Base-by-base conservation (phyloP, 371 early-diverging fungal species). In the Entomophthora muscae region DNA sequence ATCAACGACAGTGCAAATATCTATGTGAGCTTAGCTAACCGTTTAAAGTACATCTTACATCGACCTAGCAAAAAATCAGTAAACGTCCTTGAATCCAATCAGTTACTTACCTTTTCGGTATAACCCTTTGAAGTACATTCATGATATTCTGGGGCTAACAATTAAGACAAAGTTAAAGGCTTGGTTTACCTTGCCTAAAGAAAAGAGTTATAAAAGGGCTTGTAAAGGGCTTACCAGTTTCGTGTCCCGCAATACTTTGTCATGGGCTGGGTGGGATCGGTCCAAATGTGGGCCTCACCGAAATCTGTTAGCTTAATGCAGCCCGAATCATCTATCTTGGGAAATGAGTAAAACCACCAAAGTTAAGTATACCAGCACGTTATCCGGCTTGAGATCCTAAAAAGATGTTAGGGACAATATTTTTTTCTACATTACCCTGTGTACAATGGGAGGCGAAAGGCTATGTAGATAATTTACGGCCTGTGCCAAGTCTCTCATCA, bases 101-200 rank as follows among this genome's bases (percentile, higher is more conserved):
- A 7, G 51, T 12, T 51, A n/a, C 22, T 57, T 57, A 57, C 58
- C 31, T 57, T 57, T 57, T 57, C 58, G 21, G 58, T 57, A 28
- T 57, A 57, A 2, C 58, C 58, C 10, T 57, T 28, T 13, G 29
- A 17, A 2, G 12, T 57, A 57, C 58, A 57, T 2, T 27, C 26
- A 31, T 57, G 31, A 57, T 57, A 57, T 57, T 57, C 58, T 27
- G 58, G 58, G 3, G 58, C 58, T 57, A 26, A 26, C 2, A 21
- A 24, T 24, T 12, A 12, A 21, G 3, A 2, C 2, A 22, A 1
- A 3, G 3, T 29, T 29, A 26, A 57, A 17, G n/a, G 12, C 26
- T 1, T 21, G 12, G n/a, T 3, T 57, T 57, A 57, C 58, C 58
- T 31, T 57, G 58, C 58, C 58, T 57, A 30, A 30, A n/a, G n/a